Base-by-base conservation (phyloP, 2,329 filamentous ascomycete genomes). In the Aspergillus sclerotialis region DNA sequence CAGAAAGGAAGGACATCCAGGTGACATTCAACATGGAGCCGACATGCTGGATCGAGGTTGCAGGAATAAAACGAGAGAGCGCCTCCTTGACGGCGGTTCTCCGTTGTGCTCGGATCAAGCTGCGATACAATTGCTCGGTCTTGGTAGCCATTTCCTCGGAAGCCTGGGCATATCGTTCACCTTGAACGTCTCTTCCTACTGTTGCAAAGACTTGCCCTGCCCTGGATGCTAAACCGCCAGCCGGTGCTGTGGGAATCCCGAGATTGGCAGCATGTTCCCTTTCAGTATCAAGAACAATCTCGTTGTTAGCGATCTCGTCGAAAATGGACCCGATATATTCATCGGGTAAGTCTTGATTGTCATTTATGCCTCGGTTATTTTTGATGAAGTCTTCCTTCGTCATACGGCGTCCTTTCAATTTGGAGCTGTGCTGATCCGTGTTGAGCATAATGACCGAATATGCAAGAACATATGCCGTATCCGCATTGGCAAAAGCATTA, bases 1-100 rank as follows among this genome's bases (percentile, higher is more conserved):
- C 89, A 4, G 90, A 96, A 53, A 98, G 83, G 61, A 95, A 93
- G 7, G 90, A 94, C 90, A 96, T 98, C 92, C 92, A 98, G 0
- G 88, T 93, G 15, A 94, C 88, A 51, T 94, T 89, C 55, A 98
- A 96, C 92, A 98, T 98, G 1, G 92, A 88, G 0, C 92, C 92
- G 32, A 95, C 84, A 58, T 98, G 92, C 50, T 87, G 90, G 58
- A 87, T 89, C 0, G 89, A 96, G 2, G 87, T 92, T 3, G 92
- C 92, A 1, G 87, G 84, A 35, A 98, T 93, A 61, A 92, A 98
- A 37, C 69, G 80, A 64, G 71, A 81, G 50, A 61, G 63, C n/a
- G 67, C 79, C 65, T 56, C 75, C 58, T 83, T 82, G 27, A 83
- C 68, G 2, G 85, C 79, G 39, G 85, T 92, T 51, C 80, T 82